Percentiles rank a stretch among this genome's conserved stretches.
phyloP scores from a whole-genome alignment of 192 early-diverging fungal species.

The Podila clonocystis region DNA sequence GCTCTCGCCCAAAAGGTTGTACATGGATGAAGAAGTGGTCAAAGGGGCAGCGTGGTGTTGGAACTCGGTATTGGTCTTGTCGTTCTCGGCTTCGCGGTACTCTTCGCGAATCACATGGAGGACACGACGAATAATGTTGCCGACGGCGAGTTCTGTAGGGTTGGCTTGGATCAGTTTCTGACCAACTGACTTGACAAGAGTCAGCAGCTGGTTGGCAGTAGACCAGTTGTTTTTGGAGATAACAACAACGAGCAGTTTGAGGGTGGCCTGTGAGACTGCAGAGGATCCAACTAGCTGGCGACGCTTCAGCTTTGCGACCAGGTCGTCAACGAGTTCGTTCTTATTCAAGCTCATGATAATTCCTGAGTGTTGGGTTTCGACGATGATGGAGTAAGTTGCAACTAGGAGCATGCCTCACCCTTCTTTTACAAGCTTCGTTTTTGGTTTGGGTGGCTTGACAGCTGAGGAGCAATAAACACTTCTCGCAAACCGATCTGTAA shows the following conservation, averaged over 20 bases:
- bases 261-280: slow-evolving; percentile 75
- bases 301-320: slow-evolving; percentile 64
- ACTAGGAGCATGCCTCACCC: background rate
- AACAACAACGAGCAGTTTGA: slow-evolving; percentile 77
- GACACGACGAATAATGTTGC: slow-evolving; percentile 87
- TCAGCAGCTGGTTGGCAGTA: slow-evolving; percentile 66
- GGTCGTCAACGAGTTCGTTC: slow-evolving; percentile 57
- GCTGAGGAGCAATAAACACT: background rate
- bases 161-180: slow-evolving; percentile 76
- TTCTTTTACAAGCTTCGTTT: background rate
- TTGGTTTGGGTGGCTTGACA: background rate
- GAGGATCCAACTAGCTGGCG: slow-evolving; percentile 77
- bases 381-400: background rate
- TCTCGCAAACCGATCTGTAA: background rate
- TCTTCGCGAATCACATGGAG: slow-evolving; percentile 86
- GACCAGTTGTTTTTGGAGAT: slow-evolving; percentile 81
- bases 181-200: slow-evolving; percentile 76
- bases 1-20: slow-evolving; percentile 71
- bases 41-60: slow-evolving; percentile 40
- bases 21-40: slow-evolving; percentile 65
- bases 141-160: slow-evolving; percentile 86
- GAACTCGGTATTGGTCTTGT: slow-evolving; percentile 13
- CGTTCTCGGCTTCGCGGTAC: slow-evolving; percentile 52
- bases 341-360: slow-evolving; percentile 43
- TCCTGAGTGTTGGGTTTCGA: slow-evolving; percentile 5